Evolutionary conservation across 2,329 filamentous ascomycete species (phyloP), one percentile per base, ranked within the genome.

Genomic region (Tricladium varicosporioides): DNA sequence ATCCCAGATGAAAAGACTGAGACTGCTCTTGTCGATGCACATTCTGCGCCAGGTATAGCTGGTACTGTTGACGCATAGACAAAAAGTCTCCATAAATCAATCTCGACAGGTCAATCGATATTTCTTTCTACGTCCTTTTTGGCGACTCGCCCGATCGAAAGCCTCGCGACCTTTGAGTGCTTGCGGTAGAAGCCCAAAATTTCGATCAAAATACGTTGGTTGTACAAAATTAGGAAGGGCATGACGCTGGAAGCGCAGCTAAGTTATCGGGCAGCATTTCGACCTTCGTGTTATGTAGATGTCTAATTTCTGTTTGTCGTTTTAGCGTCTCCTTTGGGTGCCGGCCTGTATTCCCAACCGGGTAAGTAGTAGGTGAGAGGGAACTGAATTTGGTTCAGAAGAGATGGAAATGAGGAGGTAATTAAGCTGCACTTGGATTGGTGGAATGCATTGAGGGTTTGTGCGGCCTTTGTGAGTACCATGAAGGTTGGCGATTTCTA

Each of bases 1-100:
- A 76, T 77, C 68, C 81, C 80, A 67, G 68, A 69, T 61, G 65
- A 61, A 66, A 70, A 70, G 63, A 63, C 64, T 69, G 68, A 71
- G 65, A 62, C 65, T 66, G 50, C 62, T 48, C 63, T 65, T 61
- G 65, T 64, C 59, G 65, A 68, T 53, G 56, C 58, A 58, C 57
- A 60, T 48, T 56, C 60, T 33, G 43, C 59, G 31, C 60, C 65
- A 48, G 63, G 55, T 57, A 62, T 63, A 57, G 60, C 66, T 45
- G 64, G 57, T 53, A 60, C 64, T 22, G 66, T 69, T 50, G 61
- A 63, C 51, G 58, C 55, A 53, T 64, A 60, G 43, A 36, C 40
- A 27, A 48, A 31, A 18, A 46, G 22, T 50, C 7, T 16, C 18
- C 52, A 42, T 52, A 52, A 42, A 50, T 52, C 19, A 54, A 54